A percentile compares a stretch with the other conserved stretches of the same genome.
phyloP scores from a whole-genome alignment of 2,329 filamentous ascomycete genomes.

The Xylariaceae sp. region DNA sequence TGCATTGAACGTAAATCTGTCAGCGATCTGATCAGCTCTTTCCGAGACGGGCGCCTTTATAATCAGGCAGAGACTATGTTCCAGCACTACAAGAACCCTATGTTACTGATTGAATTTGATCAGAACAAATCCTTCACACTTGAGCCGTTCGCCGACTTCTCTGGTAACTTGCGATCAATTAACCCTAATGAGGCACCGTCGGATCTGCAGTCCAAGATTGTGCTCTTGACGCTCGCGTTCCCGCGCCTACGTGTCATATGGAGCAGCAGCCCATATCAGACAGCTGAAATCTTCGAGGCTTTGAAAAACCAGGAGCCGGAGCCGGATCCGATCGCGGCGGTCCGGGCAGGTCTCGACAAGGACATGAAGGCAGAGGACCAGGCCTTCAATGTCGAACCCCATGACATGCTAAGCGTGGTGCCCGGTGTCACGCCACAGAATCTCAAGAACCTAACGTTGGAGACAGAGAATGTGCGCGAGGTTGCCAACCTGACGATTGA shows the following conservation, averaged over 20 bases:
- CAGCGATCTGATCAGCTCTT: constrained; percentile 84
- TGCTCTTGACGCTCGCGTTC: constrained; percentile 88
- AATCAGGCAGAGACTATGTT: constrained; percentile 93
- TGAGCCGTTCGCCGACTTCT: constrained; percentile 69
- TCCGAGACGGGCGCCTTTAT: constrained; percentile 87
- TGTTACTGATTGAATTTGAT: constrained; percentile 97
- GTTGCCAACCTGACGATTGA: constrained; percentile 80
- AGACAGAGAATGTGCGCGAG: constrained; percentile 72
- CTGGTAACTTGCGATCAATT: constrained; percentile 58
- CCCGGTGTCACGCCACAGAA: constrained; percentile 82
- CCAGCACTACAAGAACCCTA: constrained; percentile 80
- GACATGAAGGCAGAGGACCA: constrained; percentile 60
- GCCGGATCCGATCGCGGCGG: constrained; percentile 84
- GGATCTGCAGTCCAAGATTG: constrained; percentile 87
- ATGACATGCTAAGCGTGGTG: constrained; percentile 83
- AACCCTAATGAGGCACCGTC: constrained; percentile 57
- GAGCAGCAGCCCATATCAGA: constrained; percentile 91
- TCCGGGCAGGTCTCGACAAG: constrained; percentile 72
- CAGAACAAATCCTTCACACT: constrained; percentile 96
- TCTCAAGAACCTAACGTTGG: constrained; percentile 65
- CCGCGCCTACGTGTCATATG: constrained; percentile 88
- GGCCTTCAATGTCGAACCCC: constrained; percentile 76
- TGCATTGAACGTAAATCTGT: constrained; percentile 94
- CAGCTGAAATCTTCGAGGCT: constrained; percentile 92
- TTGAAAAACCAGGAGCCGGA: constrained; percentile 87